phyloP scores from a whole-genome alignment of 106 monocot genomes.

The Acorus gramineus region DNA sequence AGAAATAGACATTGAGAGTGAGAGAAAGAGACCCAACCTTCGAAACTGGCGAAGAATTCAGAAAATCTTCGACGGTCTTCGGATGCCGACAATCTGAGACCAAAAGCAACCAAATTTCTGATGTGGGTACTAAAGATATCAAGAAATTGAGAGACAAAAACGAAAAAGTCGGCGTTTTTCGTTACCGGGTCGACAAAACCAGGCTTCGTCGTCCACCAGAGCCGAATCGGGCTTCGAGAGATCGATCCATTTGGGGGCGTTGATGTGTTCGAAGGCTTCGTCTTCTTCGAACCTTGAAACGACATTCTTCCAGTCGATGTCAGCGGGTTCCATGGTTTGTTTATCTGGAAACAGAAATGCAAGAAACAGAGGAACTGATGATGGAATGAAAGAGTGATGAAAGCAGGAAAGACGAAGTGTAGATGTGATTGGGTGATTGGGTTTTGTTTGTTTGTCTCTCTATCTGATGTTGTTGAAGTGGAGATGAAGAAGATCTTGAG shows the following conservation, averaged over 20 bases:
- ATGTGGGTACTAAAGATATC: not conserved
- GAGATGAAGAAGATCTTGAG: conserved; percentile 2
- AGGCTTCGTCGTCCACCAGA: conserved; percentile 47
- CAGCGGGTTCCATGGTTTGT: conserved; percentile 60
- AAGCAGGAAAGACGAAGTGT: not conserved
- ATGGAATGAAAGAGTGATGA: not conserved
- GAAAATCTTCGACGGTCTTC: conserved; percentile 60
- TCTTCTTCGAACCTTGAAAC: conserved; percentile 58
- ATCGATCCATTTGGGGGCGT: conserved; percentile 86
- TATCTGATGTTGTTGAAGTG: not conserved
- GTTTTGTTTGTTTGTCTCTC: too few relatives aligned
- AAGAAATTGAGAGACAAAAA: not conserved
- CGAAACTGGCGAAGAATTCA: conserved; percentile 19
- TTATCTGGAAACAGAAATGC: too few relatives aligned
- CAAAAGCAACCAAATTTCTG: not conserved
- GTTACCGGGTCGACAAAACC: conserved; percentile 88
- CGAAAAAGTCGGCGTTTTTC: not conserved
- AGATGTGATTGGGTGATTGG: too few relatives aligned
- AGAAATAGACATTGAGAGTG: not conserved
- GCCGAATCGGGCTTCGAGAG: conserved; percentile 29
- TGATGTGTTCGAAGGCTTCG: conserved; percentile 76
- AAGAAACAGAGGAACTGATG: not conserved
- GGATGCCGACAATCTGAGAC: conserved; percentile 77
- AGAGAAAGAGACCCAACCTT: conserved; percentile 22
- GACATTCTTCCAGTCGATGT: conserved; percentile 71